Evolutionary conservation across 306 rosid genomes (phyloP).

Genomic region (Pyrus communis): DNA sequence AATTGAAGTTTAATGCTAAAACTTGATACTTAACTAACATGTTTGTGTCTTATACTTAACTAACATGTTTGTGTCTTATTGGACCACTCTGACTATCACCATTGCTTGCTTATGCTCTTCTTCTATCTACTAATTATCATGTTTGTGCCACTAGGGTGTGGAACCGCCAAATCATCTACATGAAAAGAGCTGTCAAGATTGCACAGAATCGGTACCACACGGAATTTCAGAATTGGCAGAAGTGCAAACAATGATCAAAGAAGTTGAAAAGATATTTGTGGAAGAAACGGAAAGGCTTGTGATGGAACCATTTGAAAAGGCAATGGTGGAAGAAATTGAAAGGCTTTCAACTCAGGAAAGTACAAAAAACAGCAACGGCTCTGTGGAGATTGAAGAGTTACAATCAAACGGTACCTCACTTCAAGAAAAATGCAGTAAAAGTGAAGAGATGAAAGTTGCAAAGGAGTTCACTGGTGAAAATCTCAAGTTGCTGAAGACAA

Average conservation of each 20-base stretch:
- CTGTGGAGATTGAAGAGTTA: slow-evolving; percentile 16
- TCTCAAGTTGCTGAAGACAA: slow-evolving; percentile 29
- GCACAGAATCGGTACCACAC: slow-evolving; percentile 21
- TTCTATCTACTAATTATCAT: slow-evolving; percentile 1
- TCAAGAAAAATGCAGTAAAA: slow-evolving; percentile 17
- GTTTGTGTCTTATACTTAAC: slow-evolving; percentile 2
- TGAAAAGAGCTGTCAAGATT: slow-evolving; percentile 28
- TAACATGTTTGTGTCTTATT: not conserved
- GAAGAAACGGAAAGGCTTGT: slow-evolving; percentile 47
- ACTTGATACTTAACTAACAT: slow-evolving; percentile 21
- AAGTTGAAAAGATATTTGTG: slow-evolving; percentile 31
- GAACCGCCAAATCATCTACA: slow-evolving; percentile 23
- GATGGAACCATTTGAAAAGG: slow-evolving; percentile 25
- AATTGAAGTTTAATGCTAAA: not conserved
- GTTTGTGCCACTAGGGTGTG: slow-evolving; percentile 38
- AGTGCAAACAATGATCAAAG: slow-evolving; percentile 49
- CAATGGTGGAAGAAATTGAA: slow-evolving; percentile 48
- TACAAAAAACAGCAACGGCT: slow-evolving; percentile 11
- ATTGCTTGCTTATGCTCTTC: not conserved
- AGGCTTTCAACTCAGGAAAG: slow-evolving; percentile 20
- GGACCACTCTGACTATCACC: not conserved
- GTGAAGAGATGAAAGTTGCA: slow-evolving; percentile 25
- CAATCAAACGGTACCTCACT: slow-evolving; percentile 9
- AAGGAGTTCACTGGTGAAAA: slow-evolving; percentile 12
- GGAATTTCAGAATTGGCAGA: slow-evolving; percentile 63